A percentile compares a stretch with the other conserved stretches of the same genome.
Evolutionary conservation across 352 stramenopile genomes (phyloP).

Genomic region (Globisporangium paddicum): DNA sequence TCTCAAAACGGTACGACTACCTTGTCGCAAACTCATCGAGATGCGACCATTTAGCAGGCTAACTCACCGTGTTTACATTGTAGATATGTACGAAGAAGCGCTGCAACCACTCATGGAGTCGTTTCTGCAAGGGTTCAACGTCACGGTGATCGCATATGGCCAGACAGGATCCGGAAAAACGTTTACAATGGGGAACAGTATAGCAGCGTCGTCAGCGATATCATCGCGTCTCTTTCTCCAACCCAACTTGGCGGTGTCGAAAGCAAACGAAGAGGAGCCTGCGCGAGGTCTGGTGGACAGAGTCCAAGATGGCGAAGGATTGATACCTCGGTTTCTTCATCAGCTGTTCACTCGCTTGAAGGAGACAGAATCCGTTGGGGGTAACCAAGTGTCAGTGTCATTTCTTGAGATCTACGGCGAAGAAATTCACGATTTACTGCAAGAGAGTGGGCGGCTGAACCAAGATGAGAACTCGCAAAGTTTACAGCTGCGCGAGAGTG

Average conservation of each 20-base stretch:
- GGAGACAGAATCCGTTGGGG: slow-evolving; percentile 19
- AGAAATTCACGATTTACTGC: slow-evolving; percentile 95
- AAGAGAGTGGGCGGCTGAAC: slow-evolving; percentile 26
- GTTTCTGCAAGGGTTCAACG: slow-evolving; percentile 88
- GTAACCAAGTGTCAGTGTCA: slow-evolving; percentile 67
- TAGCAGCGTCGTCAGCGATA: slow-evolving; percentile 34
- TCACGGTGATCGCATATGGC: slow-evolving; percentile 84
- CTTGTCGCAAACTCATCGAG: background rate
- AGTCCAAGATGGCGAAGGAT: slow-evolving; percentile 52
- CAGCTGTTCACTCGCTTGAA: slow-evolving; percentile 62
- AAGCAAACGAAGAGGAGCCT: background rate
- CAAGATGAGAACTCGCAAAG: slow-evolving; percentile 31
- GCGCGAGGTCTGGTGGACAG: slow-evolving; percentile 4
- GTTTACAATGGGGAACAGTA: slow-evolving; percentile 79
- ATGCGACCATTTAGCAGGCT: background rate
- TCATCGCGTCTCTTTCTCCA: slow-evolving; percentile 30
- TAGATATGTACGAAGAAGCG: slow-evolving; percentile 66
- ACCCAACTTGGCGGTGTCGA: slow-evolving; percentile 7
- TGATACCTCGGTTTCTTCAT: slow-evolving; percentile 83
- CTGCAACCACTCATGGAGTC: slow-evolving; percentile 75
- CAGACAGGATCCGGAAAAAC: slow-evolving; percentile 86
- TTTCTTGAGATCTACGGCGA: slow-evolving; percentile 98
- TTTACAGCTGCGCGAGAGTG: slow-evolving; percentile 68
- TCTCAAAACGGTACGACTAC: slow-evolving; percentile 36
- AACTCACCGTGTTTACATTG: background rate